These are phyloP conservation scores for Arabidopsis thaliana DNA, from an alignment of 345 rosid genomes.

Conservation along the genomic window DNA sequence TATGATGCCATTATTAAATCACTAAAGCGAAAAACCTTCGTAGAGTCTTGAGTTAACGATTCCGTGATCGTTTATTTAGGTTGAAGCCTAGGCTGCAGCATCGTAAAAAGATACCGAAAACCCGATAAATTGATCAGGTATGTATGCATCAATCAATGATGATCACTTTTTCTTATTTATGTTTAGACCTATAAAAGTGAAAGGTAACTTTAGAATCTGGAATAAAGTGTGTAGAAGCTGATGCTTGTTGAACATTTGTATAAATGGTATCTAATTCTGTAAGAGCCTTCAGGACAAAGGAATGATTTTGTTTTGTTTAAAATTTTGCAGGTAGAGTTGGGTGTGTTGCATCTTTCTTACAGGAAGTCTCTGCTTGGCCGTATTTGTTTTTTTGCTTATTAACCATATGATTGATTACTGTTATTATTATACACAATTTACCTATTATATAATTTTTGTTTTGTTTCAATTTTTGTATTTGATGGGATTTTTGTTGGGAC, in stretches of 20 bases:
- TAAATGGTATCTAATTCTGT: constrained; percentile 25
- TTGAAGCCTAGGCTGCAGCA: constrained; percentile 38
- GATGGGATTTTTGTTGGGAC: constrained; percentile 25
- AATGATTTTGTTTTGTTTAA: background rate
- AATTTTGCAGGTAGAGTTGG: constrained; percentile 28
- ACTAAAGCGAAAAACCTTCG: background rate
- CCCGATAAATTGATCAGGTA: constrained; percentile 42
- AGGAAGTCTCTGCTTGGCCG: constrained; percentile 39
- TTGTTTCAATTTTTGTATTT: constrained; percentile 26
- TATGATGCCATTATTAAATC: background rate
- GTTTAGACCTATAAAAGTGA: constrained; percentile 20
- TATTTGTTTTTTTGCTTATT: constrained; percentile 19
- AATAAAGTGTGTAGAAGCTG: constrained; percentile 36
- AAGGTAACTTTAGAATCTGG: constrained; percentile 30
- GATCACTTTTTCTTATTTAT: background rate
- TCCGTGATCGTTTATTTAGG: constrained; percentile 34
- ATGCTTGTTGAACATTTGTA: constrained; percentile 18
- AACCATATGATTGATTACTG: constrained; percentile 36
- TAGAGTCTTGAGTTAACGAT: constrained; percentile 21
- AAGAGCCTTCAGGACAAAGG: constrained; percentile 24
- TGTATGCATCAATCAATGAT: constrained; percentile 17
- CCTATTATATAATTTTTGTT: constrained; percentile 29
- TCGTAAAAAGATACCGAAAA: constrained; percentile 21
- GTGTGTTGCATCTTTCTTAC: constrained; percentile 15
- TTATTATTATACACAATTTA: constrained; percentile 33